A percentile compares a stretch with the other conserved stretches of the same genome.
Conservation (phyloP, 164 flowering plant species). For the Macadamia integrifolia region DNA sequence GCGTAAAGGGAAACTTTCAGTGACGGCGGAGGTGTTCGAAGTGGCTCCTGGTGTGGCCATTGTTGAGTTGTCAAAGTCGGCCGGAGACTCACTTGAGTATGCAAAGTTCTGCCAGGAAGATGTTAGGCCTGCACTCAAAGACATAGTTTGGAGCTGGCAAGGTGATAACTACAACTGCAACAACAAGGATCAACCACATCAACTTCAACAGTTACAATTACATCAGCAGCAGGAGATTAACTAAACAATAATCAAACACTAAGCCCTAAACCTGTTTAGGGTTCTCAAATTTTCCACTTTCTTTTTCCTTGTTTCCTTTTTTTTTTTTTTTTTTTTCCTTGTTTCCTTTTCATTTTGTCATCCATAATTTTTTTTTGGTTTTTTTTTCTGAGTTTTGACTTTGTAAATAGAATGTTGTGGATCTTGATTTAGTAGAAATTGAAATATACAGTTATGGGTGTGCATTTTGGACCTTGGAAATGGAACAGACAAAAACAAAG, state of each 20-base stretch:
- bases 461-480: too few relatives aligned
- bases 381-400: too few relatives aligned
- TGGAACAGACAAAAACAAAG: too few relatives aligned
- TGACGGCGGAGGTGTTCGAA: constrained; percentile 78
- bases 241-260: background rate
- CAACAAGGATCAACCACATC: background rate
- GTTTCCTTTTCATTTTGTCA: too few relatives aligned
- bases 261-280: background rate
- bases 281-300: background rate
- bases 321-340: background rate
- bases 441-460: too few relatives aligned
- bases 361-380: too few relatives aligned
- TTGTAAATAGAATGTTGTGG: too few relatives aligned
- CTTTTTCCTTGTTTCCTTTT: too few relatives aligned
- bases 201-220: background rate
- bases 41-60: constrained; percentile 68
- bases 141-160: constrained; percentile 83
- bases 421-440: too few relatives aligned
- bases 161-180: constrained; percentile 27
- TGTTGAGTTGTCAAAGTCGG: constrained; percentile 57
- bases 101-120: constrained; percentile 57
- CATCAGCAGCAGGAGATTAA: too few relatives aligned
- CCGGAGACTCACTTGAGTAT: constrained; percentile 74
- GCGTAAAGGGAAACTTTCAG: constrained; percentile 52
- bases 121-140: constrained; percentile 68